A percentile compares a stretch with the other conserved stretches of the same genome.
Conservation (phyloP, 176 grass and related monocot genomes). For the Guadua angustifolia region DNA sequence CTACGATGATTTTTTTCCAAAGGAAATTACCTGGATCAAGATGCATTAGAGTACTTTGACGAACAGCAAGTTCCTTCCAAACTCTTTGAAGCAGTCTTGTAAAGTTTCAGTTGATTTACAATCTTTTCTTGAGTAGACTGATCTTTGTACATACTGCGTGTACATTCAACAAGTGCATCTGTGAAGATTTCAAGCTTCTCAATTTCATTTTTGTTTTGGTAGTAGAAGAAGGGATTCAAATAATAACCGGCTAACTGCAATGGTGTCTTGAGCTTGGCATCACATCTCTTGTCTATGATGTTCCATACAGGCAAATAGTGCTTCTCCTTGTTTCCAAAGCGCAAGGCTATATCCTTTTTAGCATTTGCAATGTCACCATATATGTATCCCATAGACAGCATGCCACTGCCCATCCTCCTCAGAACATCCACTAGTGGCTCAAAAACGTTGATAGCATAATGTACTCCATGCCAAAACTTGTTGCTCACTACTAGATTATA, state of each 20-base stretch:
- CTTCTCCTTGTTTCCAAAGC: constrained; percentile 21
- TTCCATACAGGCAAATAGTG: constrained; percentile 34
- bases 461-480: constrained; percentile 23
- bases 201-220: constrained; percentile 26
- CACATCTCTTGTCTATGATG: constrained; percentile 19
- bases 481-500: constrained; percentile 35
- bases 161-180: constrained; percentile 14
- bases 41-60: background rate
- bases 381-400: constrained; percentile 31
- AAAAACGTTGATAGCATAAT: constrained; percentile 36
- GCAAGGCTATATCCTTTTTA: constrained; percentile 36
- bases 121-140: constrained; percentile 9
- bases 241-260: constrained; percentile 28
- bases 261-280: background rate
- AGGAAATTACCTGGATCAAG: constrained; percentile 9
- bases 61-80: background rate
- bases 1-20: background rate
- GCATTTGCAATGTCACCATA: background rate
- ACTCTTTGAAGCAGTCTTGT: constrained; percentile 3
- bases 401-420: constrained; percentile 19
- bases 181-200: constrained; percentile 19
- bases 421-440: constrained; percentile 26
- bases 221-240: constrained; percentile 37
- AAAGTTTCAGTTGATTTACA: constrained; percentile 21
- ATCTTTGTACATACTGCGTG: constrained; percentile 7